Evolutionary conservation across 2,329 filamentous ascomycete genomes (phyloP), one percentile per base, ranked within the genome.

Genomic region (Bipolaris sorokiniana): DNA sequence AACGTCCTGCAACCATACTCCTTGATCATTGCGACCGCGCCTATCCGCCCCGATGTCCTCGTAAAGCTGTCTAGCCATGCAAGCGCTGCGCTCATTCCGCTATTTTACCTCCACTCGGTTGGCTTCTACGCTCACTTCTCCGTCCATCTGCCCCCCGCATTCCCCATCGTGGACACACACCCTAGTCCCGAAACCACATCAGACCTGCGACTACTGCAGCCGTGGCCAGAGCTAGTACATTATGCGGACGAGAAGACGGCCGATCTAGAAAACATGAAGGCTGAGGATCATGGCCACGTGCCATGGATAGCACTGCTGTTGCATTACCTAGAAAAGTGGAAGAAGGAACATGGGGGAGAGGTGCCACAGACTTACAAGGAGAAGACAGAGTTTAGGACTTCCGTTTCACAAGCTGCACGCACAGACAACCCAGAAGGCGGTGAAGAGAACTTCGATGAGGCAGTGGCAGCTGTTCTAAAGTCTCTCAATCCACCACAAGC

Each of bases 401-500:
- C 88, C 11, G 86, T 99, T 1, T 81, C 86, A 10, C 81, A 82
- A 5, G 86, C 84, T 2, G 85, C 89, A 66, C 86, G 92, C 66
- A 90, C 81, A 48, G 80, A 89, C 65, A 96, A 87, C 56, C 76
- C 91, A 0, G 92, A 96, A 74, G 93, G 92, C 44, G 91, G 90
- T 54, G 95, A 99, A 73, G 95, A 99, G 79, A 99, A 99, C 76
- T 99, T 92, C 71, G 92, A 97, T 59, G 95, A 99, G 77, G 96
- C 95, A 3, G 87, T 88, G 44, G 88, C 87, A 13, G 92, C 93
- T 5, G 92, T 98, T 1, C 82, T 98, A 69, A 96, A 96, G 76
- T 90, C 90, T n/a, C 81, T 99, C 31, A 88, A 89, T 41, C 79
- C 82, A 16, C 87, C 89, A 44, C 84, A 84, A 23, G 76, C 96